Evolutionary conservation across 2,329 filamentous ascomycete genomes (phyloP).

Genomic region (Ophiostoma perfectum): DNA sequence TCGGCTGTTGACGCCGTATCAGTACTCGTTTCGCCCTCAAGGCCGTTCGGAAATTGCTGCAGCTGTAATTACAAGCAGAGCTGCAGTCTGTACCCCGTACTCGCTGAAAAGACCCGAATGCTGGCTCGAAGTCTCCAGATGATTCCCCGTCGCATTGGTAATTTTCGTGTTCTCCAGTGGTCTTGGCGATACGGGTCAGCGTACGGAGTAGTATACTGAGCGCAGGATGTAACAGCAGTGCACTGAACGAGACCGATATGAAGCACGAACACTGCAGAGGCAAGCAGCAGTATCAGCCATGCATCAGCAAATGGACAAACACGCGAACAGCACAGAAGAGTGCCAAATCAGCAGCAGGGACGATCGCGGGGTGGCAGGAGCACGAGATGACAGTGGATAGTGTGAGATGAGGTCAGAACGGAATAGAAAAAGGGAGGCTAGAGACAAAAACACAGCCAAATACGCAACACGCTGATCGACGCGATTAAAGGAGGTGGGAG

Average conservation of each 20-base stretch:
- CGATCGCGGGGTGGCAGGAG: neutral
- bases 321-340: neutral
- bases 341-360: neutral
- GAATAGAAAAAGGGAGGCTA: slow-evolving; percentile 10
- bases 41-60: no score
- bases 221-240: neutral
- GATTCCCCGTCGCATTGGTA: neutral
- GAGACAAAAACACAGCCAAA: neutral
- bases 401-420: neutral
- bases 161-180: neutral
- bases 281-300: neutral
- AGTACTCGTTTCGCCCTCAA: neutral
- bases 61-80: no score
- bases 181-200: slow-evolving; percentile 5
- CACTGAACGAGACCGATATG: slow-evolving; percentile 1
- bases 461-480: neutral
- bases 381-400: slow-evolving; percentile 10
- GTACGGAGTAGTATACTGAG: neutral
- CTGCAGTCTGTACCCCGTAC: no score
- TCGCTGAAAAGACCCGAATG: no score
- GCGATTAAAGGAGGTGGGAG: neutral
- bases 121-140: no score
- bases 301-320: slow-evolving; percentile 4
- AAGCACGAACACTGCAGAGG: neutral
- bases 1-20: neutral